phyloP scores from a whole-genome alignment of 805 yeast species.

The Grigorovia jiainica region DNA sequence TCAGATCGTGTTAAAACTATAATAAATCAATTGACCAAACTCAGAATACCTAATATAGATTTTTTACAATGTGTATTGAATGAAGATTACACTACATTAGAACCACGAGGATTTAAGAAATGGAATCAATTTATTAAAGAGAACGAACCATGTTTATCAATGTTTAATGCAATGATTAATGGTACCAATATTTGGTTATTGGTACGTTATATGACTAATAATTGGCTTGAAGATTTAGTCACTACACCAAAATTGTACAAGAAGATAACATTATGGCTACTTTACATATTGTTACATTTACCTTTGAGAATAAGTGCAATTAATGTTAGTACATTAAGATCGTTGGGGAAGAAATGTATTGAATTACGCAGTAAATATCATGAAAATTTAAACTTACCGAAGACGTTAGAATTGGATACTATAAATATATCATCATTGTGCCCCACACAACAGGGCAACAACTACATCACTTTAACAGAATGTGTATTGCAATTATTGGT shows the following conservation, averaged over 20 bases:
- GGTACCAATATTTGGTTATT: conserved; percentile 17
- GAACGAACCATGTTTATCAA: conserved; percentile 20
- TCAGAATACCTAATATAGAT: conserved; percentile 9
- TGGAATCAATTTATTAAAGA: conserved; percentile 22
- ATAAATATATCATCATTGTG: too few species aligned
- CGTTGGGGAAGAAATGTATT: conserved; percentile 21
- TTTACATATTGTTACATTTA: conserved; percentile 20
- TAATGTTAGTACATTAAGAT: conserved; percentile 21
- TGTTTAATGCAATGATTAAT: conserved; percentile 10
- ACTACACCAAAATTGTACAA: conserved; percentile 8
- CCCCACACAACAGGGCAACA: not conserved
- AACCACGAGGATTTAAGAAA: conserved; percentile 19
- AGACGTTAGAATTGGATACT: not conserved
- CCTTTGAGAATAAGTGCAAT: conserved; percentile 19
- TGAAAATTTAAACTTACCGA: not conserved
- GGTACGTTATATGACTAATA: conserved; percentile 19
- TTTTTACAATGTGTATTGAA: conserved; percentile 13
- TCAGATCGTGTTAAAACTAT: conserved; percentile 15
- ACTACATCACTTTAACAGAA: not conserved
- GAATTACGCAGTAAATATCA: not conserved
- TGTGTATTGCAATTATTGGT: not conserved
- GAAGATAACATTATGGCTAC: conserved; percentile 18
- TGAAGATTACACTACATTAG: conserved; percentile 4
- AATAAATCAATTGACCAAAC: conserved; percentile 6
- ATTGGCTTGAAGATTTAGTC: conserved; percentile 19